A percentile compares a stretch with the other conserved stretches of the same genome.
Evolutionary conservation across 495 filamentous ascomycete species (phyloP).

Genomic region (Penicillium simplicissimum): DNA sequence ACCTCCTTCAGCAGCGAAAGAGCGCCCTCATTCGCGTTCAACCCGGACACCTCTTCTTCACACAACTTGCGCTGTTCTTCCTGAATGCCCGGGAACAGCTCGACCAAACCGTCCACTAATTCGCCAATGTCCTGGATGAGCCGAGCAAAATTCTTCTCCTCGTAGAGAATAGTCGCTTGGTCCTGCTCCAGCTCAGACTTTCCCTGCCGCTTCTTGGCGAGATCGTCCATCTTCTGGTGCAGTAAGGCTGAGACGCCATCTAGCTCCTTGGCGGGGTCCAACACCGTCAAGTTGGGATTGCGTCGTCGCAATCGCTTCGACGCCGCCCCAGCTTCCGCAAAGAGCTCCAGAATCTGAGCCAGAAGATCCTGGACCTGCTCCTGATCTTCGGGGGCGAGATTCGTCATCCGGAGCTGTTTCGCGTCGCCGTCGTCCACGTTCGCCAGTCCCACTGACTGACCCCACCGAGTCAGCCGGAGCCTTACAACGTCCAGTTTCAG

Average conservation of each 20-base stretch:
- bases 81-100: neutral
- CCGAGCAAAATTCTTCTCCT: neutral
- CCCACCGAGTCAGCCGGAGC: neutral
- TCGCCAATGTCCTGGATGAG: neutral
- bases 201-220: neutral
- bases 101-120: neutral
- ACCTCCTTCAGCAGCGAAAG: neutral
- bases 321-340: neutral
- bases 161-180: neutral
- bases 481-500: neutral
- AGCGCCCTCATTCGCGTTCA: neutral
- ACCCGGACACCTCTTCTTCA: neutral
- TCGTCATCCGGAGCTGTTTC: neutral
- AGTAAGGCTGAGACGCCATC: neutral
- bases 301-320: neutral
- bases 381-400: neutral
- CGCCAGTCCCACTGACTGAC: neutral
- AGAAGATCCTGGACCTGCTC: neutral
- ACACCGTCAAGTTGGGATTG: neutral
- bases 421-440: neutral
- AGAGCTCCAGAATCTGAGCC: neutral
- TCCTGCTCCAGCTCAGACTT: neutral
- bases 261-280: slow-evolving; percentile 1
- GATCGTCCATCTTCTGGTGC: neutral
- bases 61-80: neutral